A percentile compares a stretch with the other conserved stretches of the same genome.
Evolutionary conservation across 345 rosid species (phyloP).

Genomic region (Raphanus raphanistrum): DNA sequence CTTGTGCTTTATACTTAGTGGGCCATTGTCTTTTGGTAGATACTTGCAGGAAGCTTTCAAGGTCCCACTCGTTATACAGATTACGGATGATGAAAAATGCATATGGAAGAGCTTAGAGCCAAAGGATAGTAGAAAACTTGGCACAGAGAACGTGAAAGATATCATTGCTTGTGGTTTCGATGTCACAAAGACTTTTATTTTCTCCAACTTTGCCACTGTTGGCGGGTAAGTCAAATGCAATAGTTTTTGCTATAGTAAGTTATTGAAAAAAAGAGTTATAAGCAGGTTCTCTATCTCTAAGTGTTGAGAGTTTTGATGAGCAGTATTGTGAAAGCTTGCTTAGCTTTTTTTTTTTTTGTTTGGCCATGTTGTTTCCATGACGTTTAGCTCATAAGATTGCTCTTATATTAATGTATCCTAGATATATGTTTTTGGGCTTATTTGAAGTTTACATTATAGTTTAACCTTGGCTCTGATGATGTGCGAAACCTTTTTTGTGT

Average conservation of each 20-base stretch:
- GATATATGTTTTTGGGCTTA: neutral
- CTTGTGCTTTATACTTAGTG: neutral
- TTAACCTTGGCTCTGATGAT: conserved; percentile 11
- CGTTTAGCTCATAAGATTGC: too few species aligned
- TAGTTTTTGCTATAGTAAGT: neutral
- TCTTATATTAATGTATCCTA: too few species aligned
- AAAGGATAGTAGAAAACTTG: conserved; percentile 88
- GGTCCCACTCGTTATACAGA: conserved; percentile 91
- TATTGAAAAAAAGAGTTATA: neutral
- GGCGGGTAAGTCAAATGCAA: conserved; percentile 57
- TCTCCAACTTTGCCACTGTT: conserved; percentile 82
- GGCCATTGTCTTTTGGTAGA: conserved; percentile 36
- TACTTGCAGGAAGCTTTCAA: conserved; percentile 85
- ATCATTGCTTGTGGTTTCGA: conserved; percentile 98
- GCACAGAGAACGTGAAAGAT: conserved; percentile 90
- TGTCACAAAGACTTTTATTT: conserved; percentile 74
- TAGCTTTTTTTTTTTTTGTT: too few species aligned
- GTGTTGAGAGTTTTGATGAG: neutral
- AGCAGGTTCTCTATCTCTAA: neutral
- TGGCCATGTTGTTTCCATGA: too few species aligned
- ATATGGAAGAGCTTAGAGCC: conserved; percentile 75
- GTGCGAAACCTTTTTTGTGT: conserved; percentile 19
- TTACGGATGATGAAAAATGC: conserved; percentile 90
- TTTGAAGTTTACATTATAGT: neutral
- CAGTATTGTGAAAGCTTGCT: neutral